Percentiles rank a stretch among this genome's conserved stretches.
Evolutionary conservation across 2,329 filamentous ascomycete species (phyloP).

Genomic region (Aspergillus sp.): DNA sequence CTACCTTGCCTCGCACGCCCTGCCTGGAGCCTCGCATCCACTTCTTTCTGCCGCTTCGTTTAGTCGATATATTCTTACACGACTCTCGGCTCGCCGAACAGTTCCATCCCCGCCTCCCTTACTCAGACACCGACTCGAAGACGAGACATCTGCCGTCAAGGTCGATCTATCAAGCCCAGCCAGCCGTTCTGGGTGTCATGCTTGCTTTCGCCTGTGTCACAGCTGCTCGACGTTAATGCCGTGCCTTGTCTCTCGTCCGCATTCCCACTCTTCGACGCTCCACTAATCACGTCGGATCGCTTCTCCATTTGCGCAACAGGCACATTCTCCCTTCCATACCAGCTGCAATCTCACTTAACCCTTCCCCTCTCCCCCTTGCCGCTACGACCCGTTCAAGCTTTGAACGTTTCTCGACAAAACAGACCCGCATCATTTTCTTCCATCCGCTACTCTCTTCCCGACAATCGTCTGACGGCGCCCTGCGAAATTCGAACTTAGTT

Average conservation of each 20-base stretch:
- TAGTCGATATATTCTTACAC: constrained; percentile 13
- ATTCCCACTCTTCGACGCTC: constrained; percentile 34
- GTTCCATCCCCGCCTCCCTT: constrained; percentile 4
- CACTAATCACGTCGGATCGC: constrained; percentile 33
- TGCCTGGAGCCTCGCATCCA: constrained; percentile 9
- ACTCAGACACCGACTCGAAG: constrained; percentile 1
- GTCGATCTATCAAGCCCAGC: constrained; percentile 18
- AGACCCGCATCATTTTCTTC: constrained; percentile 12
- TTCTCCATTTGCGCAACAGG: constrained; percentile 29
- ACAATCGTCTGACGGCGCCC: constrained; percentile 38
- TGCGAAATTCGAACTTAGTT: constrained; percentile 38
- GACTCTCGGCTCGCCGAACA: background rate
- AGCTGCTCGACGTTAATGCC: constrained; percentile 36
- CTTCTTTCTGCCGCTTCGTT: constrained; percentile 14
- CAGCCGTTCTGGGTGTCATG: constrained; percentile 30
- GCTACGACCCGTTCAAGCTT: constrained; percentile 31
- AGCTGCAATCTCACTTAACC: constrained; percentile 25
- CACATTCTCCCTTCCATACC: constrained; percentile 35
- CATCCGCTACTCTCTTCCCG: constrained; percentile 22
- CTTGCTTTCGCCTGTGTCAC: constrained; percentile 38
- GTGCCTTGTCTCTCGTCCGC: constrained; percentile 37
- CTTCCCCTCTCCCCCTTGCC: constrained; percentile 34
- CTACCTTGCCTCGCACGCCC: constrained; percentile 4
- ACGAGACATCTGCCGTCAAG: constrained; percentile 14
- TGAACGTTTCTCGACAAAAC: constrained; percentile 26